A percentile compares a stretch with the other conserved stretches of the same genome.
Evolutionary conservation across 352 stramenopile species (phyloP).

Genomic region (Globisporangium echinulatum): DNA sequence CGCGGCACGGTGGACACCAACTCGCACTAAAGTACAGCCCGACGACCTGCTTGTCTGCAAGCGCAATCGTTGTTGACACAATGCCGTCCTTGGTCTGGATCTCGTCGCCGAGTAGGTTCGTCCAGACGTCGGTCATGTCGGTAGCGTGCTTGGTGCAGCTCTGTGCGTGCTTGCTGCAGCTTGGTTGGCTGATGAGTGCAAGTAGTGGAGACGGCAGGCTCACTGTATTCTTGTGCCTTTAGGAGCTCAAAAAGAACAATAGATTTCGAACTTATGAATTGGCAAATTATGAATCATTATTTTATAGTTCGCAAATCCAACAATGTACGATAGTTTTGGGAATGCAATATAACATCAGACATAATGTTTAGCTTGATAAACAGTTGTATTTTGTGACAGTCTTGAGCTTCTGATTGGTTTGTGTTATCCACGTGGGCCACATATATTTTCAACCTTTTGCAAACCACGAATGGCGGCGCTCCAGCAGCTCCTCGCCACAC

Average conservation of each 20-base stretch:
- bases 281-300: background rate
- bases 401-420: background rate
- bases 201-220: background rate
- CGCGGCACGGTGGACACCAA: no score
- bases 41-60: constrained; percentile 31
- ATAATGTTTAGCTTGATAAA: background rate
- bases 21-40: constrained; percentile 78
- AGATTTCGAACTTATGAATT: background rate
- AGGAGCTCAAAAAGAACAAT: background rate
- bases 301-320: background rate
- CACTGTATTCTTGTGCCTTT: no score
- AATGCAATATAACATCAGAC: background rate
- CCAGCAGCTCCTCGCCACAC: background rate
- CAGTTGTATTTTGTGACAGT: background rate
- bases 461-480: background rate
- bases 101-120: constrained; percentile 13
- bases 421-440: background rate
- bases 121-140: constrained; percentile 7
- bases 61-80: constrained; percentile 6
- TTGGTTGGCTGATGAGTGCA: background rate
- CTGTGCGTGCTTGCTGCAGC: background rate
- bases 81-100: constrained; percentile 15
- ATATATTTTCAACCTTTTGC: background rate
- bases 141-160: no score
- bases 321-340: no score